These are phyloP conservation scores for Penicillium ucsense DNA, from an alignment of 495 filamentous ascomycete genomes.

Conservation along the genomic window DNA sequence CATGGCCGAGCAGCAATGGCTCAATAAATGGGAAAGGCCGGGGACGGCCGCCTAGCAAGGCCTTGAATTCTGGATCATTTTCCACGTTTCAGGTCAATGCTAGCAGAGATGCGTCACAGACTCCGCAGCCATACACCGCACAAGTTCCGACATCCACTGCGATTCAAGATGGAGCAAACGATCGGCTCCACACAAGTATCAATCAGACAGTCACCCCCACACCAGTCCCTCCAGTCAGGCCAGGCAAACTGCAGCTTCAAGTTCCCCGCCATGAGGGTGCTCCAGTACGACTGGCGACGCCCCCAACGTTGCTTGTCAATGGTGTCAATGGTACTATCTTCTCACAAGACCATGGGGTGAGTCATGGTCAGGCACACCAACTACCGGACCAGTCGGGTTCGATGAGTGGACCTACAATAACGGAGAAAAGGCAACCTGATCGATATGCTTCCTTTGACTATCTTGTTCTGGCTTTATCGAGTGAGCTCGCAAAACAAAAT, in stretches of 20 bases:
- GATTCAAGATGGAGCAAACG: slow-evolving; percentile 16
- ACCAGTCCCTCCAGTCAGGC: slow-evolving; percentile 17
- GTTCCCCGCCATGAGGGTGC: slow-evolving; percentile 68
- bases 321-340: slow-evolving; percentile 36
- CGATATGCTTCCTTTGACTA: slow-evolving; percentile 24
- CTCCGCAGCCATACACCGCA: slow-evolving; percentile 13
- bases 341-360: neutral
- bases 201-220: slow-evolving; percentile 22
- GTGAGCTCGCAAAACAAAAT: slow-evolving; percentile 10
- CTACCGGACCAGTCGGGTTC: no score
- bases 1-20: slow-evolving; percentile 69
- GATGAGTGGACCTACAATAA: slow-evolving; percentile 2
- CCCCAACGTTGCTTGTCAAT: slow-evolving; percentile 60
- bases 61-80: slow-evolving; percentile 65
- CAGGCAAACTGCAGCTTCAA: slow-evolving; percentile 61
- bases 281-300: slow-evolving; percentile 69
- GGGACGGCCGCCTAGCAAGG: slow-evolving; percentile 77
- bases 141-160: slow-evolving; percentile 22
- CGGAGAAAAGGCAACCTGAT: neutral
- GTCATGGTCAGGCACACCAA: neutral
- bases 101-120: slow-evolving; percentile 27
- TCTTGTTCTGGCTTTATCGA: slow-evolving; percentile 25
- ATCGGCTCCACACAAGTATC: slow-evolving; percentile 7
- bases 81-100: slow-evolving; percentile 78
- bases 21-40: slow-evolving; percentile 64